Base-by-base conservation (phyloP, 164 flowering plant species). In the Vitis rotundifolia region DNA sequence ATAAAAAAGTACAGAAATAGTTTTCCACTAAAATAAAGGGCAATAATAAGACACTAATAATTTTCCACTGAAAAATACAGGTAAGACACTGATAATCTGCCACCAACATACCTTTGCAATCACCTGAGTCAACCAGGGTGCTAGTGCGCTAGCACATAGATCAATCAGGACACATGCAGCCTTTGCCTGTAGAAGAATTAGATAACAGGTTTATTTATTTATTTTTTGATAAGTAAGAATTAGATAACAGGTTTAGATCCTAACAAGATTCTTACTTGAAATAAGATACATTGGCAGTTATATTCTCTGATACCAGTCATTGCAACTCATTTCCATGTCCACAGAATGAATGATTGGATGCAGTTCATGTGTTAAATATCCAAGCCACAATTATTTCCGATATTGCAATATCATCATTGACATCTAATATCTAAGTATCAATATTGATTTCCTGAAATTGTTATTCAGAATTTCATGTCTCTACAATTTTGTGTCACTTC, bases 101-200 rank as follows among this genome's bases (percentile, higher is more conserved):
- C 16, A 13, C 44, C 26, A 0, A 71, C 66, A 16, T 31, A 90
- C 98, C 95, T 93, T 93, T 66, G 94, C 90, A 77, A 88, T 75
- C 69, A 89, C 92, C 64, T 81, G 87, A 74, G 86, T 62, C 69
- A 86, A 81, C 97, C 97, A 93, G 68, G 97, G 94, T 51, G 94
- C 95, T 62, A 93, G 75, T 31, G 86, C 88, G 60, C 90, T 80
- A 71, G 83, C 83, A 73, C 98, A 93, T 9, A 93, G 82, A 80
- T 93, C 98, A 76, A 93, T 90, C 63, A 93, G 87, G 69, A 90
- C 79, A 79, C 95, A 87, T 19, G 97, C 90, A 60, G 97, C 88
- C 84, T 87, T 93, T 50, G 86, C 97, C 98, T 92, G 89, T 59
- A 62, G 37, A 65, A 67, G 47, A 47, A 61, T 15, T 37, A 9